Percentiles rank a stretch among this genome's conserved stretches.
These are phyloP conservation scores for Verticillium tricorpus DNA, from an alignment of 2,329 filamentous ascomycete genomes.

Conservation along the genomic window DNA sequence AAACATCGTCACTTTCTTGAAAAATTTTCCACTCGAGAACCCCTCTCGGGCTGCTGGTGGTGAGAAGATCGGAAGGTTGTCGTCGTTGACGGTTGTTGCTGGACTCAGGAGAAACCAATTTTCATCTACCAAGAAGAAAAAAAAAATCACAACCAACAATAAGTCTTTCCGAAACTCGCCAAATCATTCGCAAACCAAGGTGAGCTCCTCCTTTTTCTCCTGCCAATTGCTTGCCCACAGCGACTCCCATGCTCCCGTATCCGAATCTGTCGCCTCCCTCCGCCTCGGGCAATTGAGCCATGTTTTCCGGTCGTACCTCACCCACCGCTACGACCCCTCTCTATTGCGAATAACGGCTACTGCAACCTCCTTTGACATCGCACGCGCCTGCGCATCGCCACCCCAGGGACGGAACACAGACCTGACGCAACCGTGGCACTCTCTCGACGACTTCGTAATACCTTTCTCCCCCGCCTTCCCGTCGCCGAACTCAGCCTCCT, in stretches of 20 bases:
- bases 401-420: neutral
- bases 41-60: constrained; percentile 21
- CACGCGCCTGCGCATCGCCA: neutral
- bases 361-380: neutral
- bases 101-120: constrained; percentile 9
- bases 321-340: neutral
- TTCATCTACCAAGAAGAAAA: neutral
- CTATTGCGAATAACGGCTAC: neutral
- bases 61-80: constrained; percentile 18
- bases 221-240: neutral
- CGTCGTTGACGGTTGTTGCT: constrained; percentile 15
- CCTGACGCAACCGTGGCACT: neutral
- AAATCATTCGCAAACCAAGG: neutral
- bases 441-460: neutral
- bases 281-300: neutral
- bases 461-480: neutral
- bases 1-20: constrained; percentile 12
- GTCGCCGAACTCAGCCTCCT: neutral
- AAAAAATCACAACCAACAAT: neutral
- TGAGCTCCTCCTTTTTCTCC: neutral
- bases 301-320: neutral
- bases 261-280: neutral
- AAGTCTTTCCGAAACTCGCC: neutral
- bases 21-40: constrained; percentile 12
- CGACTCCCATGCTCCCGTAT: neutral